Evolutionary conservation across 257 asterid species (phyloP).

Genomic region (Forsythia viridissima): DNA sequence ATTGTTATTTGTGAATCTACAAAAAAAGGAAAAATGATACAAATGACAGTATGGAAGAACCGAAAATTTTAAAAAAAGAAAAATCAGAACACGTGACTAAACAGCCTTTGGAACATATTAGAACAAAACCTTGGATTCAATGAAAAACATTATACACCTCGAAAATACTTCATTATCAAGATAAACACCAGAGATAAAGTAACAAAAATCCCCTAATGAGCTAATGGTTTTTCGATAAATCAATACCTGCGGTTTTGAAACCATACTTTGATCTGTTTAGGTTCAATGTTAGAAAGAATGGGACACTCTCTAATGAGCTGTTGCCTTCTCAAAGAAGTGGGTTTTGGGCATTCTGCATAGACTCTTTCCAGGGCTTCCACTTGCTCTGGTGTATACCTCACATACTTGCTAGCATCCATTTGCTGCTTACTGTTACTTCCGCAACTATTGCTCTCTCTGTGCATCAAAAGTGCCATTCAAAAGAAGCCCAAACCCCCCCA

Average conservation of each 20-base stretch:
- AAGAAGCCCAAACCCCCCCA: constrained; percentile 19
- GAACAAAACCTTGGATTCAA: not conserved
- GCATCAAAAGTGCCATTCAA: constrained; percentile 57
- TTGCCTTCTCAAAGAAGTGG: constrained; percentile 87
- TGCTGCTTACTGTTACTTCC: constrained; percentile 48
- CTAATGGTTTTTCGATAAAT: not conserved
- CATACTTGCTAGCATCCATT: constrained; percentile 92
- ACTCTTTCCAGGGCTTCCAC: constrained; percentile 97
- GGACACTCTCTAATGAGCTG: constrained; percentile 93
- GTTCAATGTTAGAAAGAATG: constrained; percentile 83
- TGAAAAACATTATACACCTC: not conserved
- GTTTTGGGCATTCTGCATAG: constrained; percentile 89
- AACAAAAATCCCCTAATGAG: not conserved
- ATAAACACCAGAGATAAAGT: not conserved
- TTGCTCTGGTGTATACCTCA: constrained; percentile 94
- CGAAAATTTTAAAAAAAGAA: no score
- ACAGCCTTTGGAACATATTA: no score
- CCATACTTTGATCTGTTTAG: constrained; percentile 99
- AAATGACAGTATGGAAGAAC: not conserved
- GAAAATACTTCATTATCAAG: not conserved
- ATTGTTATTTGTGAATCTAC: not conserved
- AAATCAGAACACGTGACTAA: no score
- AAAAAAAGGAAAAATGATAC: not conserved
- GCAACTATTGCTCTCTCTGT: constrained; percentile 57
- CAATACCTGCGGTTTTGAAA: constrained; percentile 93